A percentile compares a stretch with the other conserved stretches of the same genome.
phyloP scores from a whole-genome alignment of 1,284 basidiomycete species.

The Marasmius tenuissimus region DNA sequence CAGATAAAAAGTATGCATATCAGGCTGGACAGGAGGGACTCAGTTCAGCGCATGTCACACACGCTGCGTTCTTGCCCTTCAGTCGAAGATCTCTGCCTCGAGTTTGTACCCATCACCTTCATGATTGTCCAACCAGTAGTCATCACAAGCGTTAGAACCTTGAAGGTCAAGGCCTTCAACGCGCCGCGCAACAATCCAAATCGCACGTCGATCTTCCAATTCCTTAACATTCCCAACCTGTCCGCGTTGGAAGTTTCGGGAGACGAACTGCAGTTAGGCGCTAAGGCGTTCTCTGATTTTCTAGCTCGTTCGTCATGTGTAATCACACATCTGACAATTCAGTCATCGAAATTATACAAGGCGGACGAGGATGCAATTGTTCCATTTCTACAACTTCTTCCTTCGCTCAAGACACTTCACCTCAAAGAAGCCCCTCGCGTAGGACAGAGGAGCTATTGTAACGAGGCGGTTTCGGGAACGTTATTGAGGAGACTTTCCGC shows the following conservation, averaged over 20 bases:
- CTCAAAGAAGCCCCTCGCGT: not conserved
- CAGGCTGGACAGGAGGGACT: too few relatives aligned
- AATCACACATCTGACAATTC: not conserved
- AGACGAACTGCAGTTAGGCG: too few relatives aligned
- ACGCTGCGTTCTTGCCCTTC: not conserved
- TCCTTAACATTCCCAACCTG: not conserved
- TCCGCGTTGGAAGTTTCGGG: not conserved
- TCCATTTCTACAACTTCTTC: not conserved
- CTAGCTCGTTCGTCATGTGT: not conserved
- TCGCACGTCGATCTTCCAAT: not conserved
- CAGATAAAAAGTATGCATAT: not conserved
- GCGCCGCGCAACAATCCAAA: too few relatives aligned
- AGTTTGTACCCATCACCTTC: too few relatives aligned
- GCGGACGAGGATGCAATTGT: not conserved
- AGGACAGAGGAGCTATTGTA: not conserved
- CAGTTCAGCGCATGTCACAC: not conserved
- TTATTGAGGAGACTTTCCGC: not conserved
- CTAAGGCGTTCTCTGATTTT: not conserved
- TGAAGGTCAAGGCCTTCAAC: too few relatives aligned
- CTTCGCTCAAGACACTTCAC: not conserved
- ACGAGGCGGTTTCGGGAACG: not conserved
- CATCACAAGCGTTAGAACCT: too few relatives aligned
- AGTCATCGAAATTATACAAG: not conserved
- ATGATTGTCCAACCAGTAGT: too few relatives aligned
- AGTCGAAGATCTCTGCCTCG: not conserved